A percentile compares a stretch with the other conserved stretches of the same genome.
Conservation (phyloP, 2,329 filamentous ascomycete species). For the Fusarium cicatricum region DNA sequence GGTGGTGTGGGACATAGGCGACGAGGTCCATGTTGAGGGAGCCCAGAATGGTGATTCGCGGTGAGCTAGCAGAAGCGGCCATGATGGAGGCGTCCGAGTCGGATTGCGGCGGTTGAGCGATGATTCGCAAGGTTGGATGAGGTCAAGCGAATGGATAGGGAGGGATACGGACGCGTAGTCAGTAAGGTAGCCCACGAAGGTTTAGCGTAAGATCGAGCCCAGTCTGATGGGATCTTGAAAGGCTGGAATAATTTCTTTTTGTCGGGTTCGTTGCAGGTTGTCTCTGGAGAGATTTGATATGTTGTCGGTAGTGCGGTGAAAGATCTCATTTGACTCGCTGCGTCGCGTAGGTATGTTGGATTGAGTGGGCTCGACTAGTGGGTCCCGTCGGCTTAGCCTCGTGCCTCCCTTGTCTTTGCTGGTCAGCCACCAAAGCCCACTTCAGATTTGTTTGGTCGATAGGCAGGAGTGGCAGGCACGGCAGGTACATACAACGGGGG, state of each 20-base stretch:
- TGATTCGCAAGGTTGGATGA: constrained; percentile 4
- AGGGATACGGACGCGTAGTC: constrained; percentile 6
- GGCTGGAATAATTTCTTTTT: constrained; percentile 7
- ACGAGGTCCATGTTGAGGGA: constrained; percentile 96
- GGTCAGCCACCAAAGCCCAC: background rate
- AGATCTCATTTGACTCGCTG: too few species aligned
- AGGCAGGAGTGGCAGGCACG: too few species aligned
- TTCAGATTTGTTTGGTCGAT: background rate
- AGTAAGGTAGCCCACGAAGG: background rate
- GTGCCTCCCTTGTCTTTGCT: background rate
- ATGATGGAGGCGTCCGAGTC: constrained; percentile 15
- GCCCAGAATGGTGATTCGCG: constrained; percentile 81
- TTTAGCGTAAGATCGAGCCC: background rate
- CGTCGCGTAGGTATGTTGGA: background rate
- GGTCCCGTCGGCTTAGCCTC: too few species aligned
- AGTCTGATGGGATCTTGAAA: background rate
- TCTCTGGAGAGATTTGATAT: background rate
- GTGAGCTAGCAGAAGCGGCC: constrained; percentile 37
- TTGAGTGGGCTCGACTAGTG: too few species aligned
- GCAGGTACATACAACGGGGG: too few species aligned
- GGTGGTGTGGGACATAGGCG: constrained; percentile 84
- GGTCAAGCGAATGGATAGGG: constrained; percentile 4
- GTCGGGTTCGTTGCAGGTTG: background rate
- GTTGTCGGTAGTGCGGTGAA: constrained; percentile 27
- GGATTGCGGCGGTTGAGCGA: constrained; percentile 1